Percentiles rank a stretch among this genome's conserved stretches.
Conservation (phyloP, 306 rosid species). For the Sindora glabra region DNA sequence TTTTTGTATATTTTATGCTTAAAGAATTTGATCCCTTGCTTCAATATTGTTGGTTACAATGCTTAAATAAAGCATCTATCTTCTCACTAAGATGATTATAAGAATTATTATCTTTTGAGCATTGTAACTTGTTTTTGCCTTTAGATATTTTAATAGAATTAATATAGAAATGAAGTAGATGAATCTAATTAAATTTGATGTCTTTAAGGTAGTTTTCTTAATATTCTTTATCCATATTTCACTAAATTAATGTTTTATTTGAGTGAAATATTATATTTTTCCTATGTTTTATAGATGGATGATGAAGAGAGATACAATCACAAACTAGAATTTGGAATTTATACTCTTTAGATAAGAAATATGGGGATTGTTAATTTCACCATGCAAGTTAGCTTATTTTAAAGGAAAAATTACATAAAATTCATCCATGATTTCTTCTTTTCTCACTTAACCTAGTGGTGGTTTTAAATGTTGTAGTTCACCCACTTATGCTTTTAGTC, state of each 20-base stretch:
- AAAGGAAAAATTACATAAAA: no score
- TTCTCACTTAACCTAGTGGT: no score
- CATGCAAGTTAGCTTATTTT: background rate
- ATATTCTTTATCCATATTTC: background rate
- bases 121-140: background rate
- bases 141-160: conserved; percentile 83
- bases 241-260: background rate
- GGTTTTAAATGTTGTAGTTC: no score
- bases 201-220: conserved; percentile 57
- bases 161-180: conserved; percentile 71
- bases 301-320: conserved; percentile 92
- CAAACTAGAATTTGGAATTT: conserved; percentile 90
- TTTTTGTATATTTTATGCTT: conserved; percentile 1
- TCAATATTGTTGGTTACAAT: conserved; percentile 1
- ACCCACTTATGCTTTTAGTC: no score
- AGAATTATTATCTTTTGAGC: conserved; percentile 11
- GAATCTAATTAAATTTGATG: conserved; percentile 59
- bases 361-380: background rate
- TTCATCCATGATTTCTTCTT: no score
- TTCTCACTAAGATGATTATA: background rate
- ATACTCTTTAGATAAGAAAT: conserved; percentile 75
- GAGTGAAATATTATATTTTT: background rate
- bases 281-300: conserved; percentile 55
- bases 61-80: background rate
- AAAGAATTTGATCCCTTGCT: background rate